A percentile compares a stretch with the other conserved stretches of the same genome.
Conservation (phyloP, 1,139 yeast genomes). For the Hyphopichia wangnamkhiaoensis region DNA sequence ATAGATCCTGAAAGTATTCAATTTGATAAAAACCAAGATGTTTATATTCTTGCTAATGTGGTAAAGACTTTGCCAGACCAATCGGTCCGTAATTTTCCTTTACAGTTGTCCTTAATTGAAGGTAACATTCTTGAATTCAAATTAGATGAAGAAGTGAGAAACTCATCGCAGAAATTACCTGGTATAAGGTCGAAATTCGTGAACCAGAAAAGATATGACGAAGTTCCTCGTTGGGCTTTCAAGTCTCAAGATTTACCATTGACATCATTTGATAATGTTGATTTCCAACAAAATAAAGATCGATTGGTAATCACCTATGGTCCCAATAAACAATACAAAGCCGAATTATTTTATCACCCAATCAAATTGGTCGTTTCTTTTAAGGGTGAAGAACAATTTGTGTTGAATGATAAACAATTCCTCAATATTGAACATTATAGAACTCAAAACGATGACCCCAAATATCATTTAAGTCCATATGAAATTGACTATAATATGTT, state of each 20-base stretch:
- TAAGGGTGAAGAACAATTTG: conserved; percentile 47
- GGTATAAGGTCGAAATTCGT: conserved; percentile 19
- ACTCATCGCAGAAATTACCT: background rate
- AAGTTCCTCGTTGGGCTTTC: conserved; percentile 64
- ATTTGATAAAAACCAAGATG: conserved; percentile 17
- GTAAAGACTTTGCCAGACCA: conserved; percentile 37
- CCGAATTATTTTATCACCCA: conserved; percentile 49
- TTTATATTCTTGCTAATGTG: conserved; percentile 44
- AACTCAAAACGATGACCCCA: conserved; percentile 32
- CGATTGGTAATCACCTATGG: conserved; percentile 43
- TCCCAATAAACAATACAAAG: conserved; percentile 27
- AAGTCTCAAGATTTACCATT: conserved; percentile 16
- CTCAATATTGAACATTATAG: conserved; percentile 83
- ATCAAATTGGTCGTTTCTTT: conserved; percentile 52
- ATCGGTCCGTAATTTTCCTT: conserved; percentile 44
- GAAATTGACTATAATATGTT: conserved; percentile 63
- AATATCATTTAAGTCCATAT: conserved; percentile 46
- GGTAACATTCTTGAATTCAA: conserved; percentile 59
- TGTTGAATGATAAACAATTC: conserved; percentile 67
- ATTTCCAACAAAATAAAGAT: conserved; percentile 13
- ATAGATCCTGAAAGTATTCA: conserved; percentile 46
- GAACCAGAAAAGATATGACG: conserved; percentile 54
- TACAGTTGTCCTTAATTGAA: conserved; percentile 55
- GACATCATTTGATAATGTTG: background rate
- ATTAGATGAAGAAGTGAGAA: conserved; percentile 60